Base-by-base conservation (phyloP, 2,329 filamentous ascomycete species). In the Malbranchea zuffiana region DNA sequence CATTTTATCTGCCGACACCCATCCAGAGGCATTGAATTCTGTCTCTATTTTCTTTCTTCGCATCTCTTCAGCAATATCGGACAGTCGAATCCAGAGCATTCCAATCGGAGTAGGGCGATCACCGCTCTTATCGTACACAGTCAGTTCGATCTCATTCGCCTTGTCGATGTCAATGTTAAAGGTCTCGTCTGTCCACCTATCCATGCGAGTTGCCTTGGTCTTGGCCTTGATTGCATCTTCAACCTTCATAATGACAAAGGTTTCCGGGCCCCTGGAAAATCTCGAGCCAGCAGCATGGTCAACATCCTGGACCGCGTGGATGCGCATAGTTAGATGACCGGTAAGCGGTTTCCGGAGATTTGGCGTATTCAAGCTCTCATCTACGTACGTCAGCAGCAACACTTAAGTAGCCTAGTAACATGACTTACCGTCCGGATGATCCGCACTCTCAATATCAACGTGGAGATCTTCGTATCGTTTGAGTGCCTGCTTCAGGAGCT, bases 1-100 rank as follows among this genome's bases (percentile, higher is more conserved):
- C 83, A 96, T 93, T 55, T 88, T 83, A 59, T 96, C 90, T 35
- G 90, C 90, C 46, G 90, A 94, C 36, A 95, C 88, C 90, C 90
- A 98, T 36, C 88, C 90, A 29, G 84, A 86, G 53, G 79, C 82
- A 59, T 87, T 93, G 56, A 95, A 83, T 56, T 98, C 90, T 10
- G 85, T 82, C 63, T 98, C 90, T 44, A 98, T 92, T 66, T 82
- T 92, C 71, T 96, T 96, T 44, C 87, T 78, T 55, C 90, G 81
- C 72, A 98, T 88, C 61, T 98, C 90, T 57, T 98, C 90, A 1
- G 86, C 85, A 47, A 98, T 93, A 58, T 98, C 90, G 11, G 90
- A 93, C 54, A 98, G 88, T 42, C 90, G 75, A 41, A 98, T 79
- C 90, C 90, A 98, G 10, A 96, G 72, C 71, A 98, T 78, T 39